A percentile compares a stretch with the other conserved stretches of the same genome.
phyloP scores from a whole-genome alignment of 2,329 filamentous ascomycete genomes.

The Aspergillus udagawae region DNA sequence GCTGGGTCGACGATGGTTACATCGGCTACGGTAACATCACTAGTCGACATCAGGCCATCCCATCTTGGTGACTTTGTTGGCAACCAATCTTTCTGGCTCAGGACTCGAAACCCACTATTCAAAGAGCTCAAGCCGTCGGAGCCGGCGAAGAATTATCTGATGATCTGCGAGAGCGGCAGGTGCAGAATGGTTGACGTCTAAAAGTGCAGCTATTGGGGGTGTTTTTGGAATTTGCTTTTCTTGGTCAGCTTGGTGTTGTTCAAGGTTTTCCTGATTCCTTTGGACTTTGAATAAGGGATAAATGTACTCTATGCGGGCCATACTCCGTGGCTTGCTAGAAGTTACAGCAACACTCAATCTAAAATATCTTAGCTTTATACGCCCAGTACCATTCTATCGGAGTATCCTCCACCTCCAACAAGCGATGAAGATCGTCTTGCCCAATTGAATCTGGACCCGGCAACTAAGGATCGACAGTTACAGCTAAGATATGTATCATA shows the following conservation, averaged over 20 bases:
- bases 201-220: neutral
- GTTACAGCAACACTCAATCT: neutral
- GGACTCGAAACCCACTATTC: constrained; percentile 33
- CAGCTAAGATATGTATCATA: neutral
- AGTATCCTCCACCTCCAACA: neutral
- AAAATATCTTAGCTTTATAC: neutral
- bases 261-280: neutral
- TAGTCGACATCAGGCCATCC: constrained; percentile 35
- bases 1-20: constrained; percentile 30
- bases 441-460: neutral
- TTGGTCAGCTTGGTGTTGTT: neutral
- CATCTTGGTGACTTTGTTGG: constrained; percentile 31
- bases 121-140: constrained; percentile 32
- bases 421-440: neutral
- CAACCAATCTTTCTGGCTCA: constrained; percentile 37
- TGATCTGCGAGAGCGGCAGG: constrained; percentile 36
- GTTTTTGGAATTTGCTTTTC: neutral
- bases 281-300: neutral
- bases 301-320: neutral
- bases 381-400: neutral
- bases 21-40: constrained; percentile 27
- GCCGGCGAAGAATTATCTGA: constrained; percentile 35
- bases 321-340: neutral
- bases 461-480: neutral
- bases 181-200: constrained; percentile 36